phyloP scores from a whole-genome alignment of 2,329 filamentous ascomycete species.

The Huntiella bhutanensis region DNA sequence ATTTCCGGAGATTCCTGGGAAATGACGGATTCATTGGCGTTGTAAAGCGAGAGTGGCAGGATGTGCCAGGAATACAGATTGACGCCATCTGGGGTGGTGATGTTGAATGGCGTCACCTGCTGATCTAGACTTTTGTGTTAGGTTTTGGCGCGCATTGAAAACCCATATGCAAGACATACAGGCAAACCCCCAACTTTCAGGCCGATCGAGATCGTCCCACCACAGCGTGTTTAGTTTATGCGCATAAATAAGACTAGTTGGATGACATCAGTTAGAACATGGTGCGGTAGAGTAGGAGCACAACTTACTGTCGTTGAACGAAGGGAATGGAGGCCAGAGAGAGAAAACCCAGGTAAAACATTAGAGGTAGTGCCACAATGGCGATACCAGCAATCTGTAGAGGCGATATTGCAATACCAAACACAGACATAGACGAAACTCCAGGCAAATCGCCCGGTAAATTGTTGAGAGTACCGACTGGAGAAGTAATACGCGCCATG shows the following conservation, averaged over 20 bases:
- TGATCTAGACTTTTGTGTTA: conserved; percentile 34
- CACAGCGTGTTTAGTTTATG: conserved; percentile 57
- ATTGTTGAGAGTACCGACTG: too few relatives aligned
- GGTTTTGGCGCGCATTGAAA: background rate
- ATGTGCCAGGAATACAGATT: conserved; percentile 81
- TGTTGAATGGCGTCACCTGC: conserved; percentile 71
- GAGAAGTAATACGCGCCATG: too few relatives aligned
- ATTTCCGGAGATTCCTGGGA: conserved; percentile 31
- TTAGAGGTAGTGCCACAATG: conserved; percentile 14
- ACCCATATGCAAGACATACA: conserved; percentile 27
- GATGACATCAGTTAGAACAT: background rate
- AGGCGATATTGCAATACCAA: conserved; percentile 1
- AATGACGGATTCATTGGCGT: conserved; percentile 47
- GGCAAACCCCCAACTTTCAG: conserved; percentile 72
- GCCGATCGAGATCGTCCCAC: conserved; percentile 55
- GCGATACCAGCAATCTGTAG: conserved; percentile 1
- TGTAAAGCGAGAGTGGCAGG: conserved; percentile 58
- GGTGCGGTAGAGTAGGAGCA: conserved; percentile 8
- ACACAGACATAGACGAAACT: background rate
- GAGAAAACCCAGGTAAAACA: conserved; percentile 49
- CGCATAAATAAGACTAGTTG: conserved; percentile 62
- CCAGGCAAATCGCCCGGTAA: too few relatives aligned
- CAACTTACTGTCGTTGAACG: conserved; percentile 63
- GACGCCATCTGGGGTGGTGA: conserved; percentile 57
- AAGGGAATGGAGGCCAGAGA: conserved; percentile 44